Evolutionary conservation across 2,329 filamentous ascomycete species (phyloP), one percentile per base, ranked within the genome.

Genomic region (Colletotrichum agaves): DNA sequence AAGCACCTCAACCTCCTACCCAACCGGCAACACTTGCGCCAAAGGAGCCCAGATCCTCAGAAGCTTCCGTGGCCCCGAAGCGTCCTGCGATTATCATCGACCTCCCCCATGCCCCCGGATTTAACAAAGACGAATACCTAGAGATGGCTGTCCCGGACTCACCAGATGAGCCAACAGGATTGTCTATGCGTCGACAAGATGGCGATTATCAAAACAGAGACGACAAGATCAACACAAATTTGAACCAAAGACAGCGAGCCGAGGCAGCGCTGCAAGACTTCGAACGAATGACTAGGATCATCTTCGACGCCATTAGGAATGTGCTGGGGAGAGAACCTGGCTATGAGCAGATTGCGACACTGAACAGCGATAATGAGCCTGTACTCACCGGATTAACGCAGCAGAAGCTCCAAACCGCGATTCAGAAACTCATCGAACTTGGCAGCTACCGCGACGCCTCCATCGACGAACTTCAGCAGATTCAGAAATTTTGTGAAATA

Each of bases 221-320:
- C 62, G 87, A 86, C 56, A 78, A 87, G 3, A 81, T 91, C 19
- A 84, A 87, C 15, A 79, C 90, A 49, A 88, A 88, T 46, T 82
- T 93, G 2, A 93, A 97, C 74, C 93, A 97, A 77, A 90, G 91
- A 57, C 90, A 97, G 73, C 90, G 94, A 74, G 92, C 91, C 4
- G 90, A 97, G 72, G 85, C 88, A 11, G 91, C 93, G 47, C 84
- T 94, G 50, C 82, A 90, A 60, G 89, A 90, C 61, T 81, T 99
- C 12, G 87, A 91, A 63, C 86, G 87, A 41, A 85, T 94, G 53
- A 82, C 97, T 3, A 84, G 88, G 60, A 88, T 90, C 23, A 85
- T 97, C 15, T 93, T 94, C 72, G 87, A 92, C 70, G 91, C 91
- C 5, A 93, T 97, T 74, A 90, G 94, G 73, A 87, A 88, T 62